Base-by-base conservation (phyloP, 345 rosid species). In the Atalantia buxifolia region DNA sequence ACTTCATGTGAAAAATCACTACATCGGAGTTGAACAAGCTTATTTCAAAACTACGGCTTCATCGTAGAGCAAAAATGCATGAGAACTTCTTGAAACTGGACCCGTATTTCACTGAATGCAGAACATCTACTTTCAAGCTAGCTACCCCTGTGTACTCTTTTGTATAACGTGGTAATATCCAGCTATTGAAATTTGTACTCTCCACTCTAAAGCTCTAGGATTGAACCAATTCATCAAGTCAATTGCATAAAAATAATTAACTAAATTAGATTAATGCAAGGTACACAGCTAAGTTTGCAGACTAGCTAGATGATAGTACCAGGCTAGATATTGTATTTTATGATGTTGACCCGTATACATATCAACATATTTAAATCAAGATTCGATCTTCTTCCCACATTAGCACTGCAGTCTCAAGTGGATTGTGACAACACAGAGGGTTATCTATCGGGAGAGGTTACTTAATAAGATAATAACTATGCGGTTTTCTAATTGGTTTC, bases 391-490 rank as follows among this genome's bases (percentile, higher is more conserved):
- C 68, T 74, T 74, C 50, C 64, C 56, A 27, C 40, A 19, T 42
- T 28, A 7, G 40, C 77, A 74, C 30, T 75, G 9, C 30, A 63
- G n/a, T 48, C 35, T 30, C 18, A 35, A 66, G 64, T 76, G 72
- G 71, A 64, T 8, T 74, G 61, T 75, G 70, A 75, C 77, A 74
- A 61, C 38, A 45, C 27, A 61, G 77, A 42, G 48, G 31, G 27
- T 8, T 62, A 19, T 61, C 35, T 62, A 27, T 61, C 1, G 1
- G 19, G 9, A 62, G 21, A 28, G 9, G 30, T 28, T 10, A 28
- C 57, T 21, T 65, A n/a, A 74, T 74, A 28, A 30, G 67, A 65
- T 30, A 30, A 38, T n/a, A 67, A 1, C 48, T 3, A 42, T 4
- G 31, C 57, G 45, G 40, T 31, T 79, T 36, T 9, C 13, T 40